Conservation (phyloP, 345 rosid species). For the Xanthoceras sorbifolium region DNA sequence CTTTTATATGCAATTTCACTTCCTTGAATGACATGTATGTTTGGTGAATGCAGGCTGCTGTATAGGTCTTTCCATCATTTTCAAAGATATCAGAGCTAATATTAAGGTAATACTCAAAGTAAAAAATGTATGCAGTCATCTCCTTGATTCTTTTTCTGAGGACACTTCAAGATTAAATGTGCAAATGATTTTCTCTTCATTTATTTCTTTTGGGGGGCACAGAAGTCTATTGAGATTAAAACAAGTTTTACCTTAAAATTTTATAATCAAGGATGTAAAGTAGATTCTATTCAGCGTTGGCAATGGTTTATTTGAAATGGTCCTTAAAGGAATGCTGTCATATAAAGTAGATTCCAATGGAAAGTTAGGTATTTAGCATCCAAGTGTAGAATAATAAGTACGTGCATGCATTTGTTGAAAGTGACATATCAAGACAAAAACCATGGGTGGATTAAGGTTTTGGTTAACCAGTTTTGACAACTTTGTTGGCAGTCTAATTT, state of each 20-base stretch:
- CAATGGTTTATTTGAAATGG: not conserved
- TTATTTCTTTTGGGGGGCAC: not conserved
- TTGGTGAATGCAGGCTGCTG: conserved; percentile 31
- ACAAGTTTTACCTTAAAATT: not conserved
- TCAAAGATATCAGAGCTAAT: not conserved
- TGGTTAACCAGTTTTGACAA: not conserved
- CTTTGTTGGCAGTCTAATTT: not conserved
- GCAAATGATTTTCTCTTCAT: not conserved
- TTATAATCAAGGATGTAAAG: not conserved
- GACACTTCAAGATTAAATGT: not conserved
- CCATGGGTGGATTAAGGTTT: not conserved
- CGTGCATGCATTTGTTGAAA: not conserved
- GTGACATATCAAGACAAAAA: not conserved
- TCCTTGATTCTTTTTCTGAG: not conserved
- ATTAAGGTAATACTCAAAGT: conserved; percentile 20
- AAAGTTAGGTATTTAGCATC: not conserved
- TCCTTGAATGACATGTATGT: not conserved
- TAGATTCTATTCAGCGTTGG: not conserved
- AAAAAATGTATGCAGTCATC: not conserved
- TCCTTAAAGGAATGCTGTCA: not conserved
- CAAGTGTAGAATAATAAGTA: not conserved
- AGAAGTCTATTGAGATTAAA: not conserved
- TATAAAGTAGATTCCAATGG: not conserved
- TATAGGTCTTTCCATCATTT: conserved; percentile 13
- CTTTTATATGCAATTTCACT: not conserved